These are phyloP conservation scores for Hansenula lynferdii DNA, from an alignment of 1,139 yeast genomes.

Conservation along the genomic window DNA sequence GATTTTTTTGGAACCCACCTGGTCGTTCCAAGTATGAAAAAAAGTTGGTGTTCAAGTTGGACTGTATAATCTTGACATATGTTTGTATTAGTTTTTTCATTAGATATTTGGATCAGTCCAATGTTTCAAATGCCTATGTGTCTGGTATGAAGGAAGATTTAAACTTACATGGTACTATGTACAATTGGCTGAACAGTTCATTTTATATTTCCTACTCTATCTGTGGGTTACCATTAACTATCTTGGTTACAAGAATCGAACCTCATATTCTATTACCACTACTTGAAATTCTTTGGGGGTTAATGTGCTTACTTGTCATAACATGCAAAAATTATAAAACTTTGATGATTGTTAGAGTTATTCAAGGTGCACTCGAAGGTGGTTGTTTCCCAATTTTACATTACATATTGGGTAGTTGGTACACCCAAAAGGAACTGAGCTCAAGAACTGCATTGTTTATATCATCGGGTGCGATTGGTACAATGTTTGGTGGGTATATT, in stretches of 20 bases:
- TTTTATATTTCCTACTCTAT: constrained; percentile 48
- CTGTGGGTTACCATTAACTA: constrained; percentile 42
- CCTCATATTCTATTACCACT: constrained; percentile 39
- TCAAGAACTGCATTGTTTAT: background rate
- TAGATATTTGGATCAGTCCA: constrained; percentile 17
- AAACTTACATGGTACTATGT: constrained; percentile 57
- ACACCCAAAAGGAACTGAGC: background rate
- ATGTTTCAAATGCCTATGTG: constrained; percentile 58
- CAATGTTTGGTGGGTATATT: constrained; percentile 1
- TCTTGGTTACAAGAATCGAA: constrained; percentile 34
- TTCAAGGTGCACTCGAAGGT: constrained; percentile 44
- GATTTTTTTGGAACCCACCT: background rate
- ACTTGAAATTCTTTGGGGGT: constrained; percentile 29
- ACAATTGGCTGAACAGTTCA: constrained; percentile 45
- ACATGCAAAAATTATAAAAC: constrained; percentile 35
- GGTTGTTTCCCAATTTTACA: constrained; percentile 28
- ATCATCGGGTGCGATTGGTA: background rate
- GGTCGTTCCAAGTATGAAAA: background rate
- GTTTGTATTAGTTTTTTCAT: constrained; percentile 41
- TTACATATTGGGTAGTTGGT: constrained; percentile 35
- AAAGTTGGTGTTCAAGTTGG: constrained; percentile 45
- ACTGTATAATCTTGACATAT: constrained; percentile 54
- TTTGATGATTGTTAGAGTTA: constrained; percentile 43
- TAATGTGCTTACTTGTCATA: constrained; percentile 35
- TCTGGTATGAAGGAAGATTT: constrained; percentile 55